These are phyloP conservation scores for Fusarium tanahbumbuense DNA, from an alignment of 2,329 filamentous ascomycete species.

Conservation along the genomic window DNA sequence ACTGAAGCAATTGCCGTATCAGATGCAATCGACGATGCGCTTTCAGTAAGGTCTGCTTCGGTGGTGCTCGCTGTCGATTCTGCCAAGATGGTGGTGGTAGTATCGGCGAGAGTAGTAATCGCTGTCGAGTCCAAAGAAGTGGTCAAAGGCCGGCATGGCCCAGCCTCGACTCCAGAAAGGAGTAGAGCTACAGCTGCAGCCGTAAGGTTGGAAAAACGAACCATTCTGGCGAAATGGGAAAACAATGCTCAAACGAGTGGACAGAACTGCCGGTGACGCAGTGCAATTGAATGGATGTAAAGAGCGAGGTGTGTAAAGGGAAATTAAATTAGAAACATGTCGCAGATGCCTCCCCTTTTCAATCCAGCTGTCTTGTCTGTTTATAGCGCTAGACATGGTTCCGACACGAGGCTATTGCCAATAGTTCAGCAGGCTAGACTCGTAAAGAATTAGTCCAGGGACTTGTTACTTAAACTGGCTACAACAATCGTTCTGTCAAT, in stretches of 20 bases:
- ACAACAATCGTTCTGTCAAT: too few relatives aligned
- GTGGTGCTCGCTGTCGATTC: neutral
- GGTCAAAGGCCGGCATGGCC: neutral
- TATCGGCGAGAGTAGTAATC: neutral
- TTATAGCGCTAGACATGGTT: neutral
- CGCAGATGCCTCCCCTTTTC: neutral
- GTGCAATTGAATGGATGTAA: neutral
- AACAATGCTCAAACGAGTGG: neutral
- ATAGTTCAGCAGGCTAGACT: neutral
- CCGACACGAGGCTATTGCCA: neutral
- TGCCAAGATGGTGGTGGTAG: neutral
- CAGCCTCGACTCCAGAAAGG: neutral
- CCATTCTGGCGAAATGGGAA: neutral
- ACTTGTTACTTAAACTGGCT: too few relatives aligned
- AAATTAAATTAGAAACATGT: neutral
- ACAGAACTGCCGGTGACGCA: neutral
- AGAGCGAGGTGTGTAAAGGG: neutral
- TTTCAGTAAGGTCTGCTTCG: neutral
- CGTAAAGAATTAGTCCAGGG: too few relatives aligned
- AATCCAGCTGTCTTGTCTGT: neutral
- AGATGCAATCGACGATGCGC: neutral
- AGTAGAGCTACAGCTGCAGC: neutral
- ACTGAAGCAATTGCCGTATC: too few relatives aligned
- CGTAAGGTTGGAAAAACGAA: neutral
- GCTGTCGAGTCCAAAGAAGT: neutral